A percentile compares a stretch with the other conserved stretches of the same genome.
These are phyloP conservation scores for Rubus parviflorus DNA, from an alignment of 306 rosid species.

Conservation along the genomic window DNA sequence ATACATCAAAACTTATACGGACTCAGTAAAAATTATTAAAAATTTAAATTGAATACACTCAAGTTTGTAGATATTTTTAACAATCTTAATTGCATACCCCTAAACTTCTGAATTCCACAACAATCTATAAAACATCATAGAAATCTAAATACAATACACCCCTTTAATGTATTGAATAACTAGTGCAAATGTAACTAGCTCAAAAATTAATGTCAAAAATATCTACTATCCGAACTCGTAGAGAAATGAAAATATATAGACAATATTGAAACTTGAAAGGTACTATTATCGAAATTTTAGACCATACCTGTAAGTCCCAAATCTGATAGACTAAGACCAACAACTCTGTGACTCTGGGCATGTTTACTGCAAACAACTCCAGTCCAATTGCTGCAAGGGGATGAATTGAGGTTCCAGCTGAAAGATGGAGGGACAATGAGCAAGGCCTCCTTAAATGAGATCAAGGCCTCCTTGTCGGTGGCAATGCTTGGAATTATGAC, in stretches of 20 bases:
- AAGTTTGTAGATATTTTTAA: no score
- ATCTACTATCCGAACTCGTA: no score
- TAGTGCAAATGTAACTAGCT: no score
- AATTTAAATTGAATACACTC: no score
- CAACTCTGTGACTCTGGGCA: slow-evolving; percentile 39
- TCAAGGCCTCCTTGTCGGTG: slow-evolving; percentile 61
- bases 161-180: no score
- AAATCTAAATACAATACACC: no score
- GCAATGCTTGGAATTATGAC: slow-evolving; percentile 33
- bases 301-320: slow-evolving; percentile 27
- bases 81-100: no score
- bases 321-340: slow-evolving; percentile 48
- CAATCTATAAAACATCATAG: no score
- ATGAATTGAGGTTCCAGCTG: slow-evolving; percentile 41
- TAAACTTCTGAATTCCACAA: no score
- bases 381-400: slow-evolving; percentile 62
- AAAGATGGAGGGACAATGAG: slow-evolving; percentile 33
- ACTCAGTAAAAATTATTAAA: no score
- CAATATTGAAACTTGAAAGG: not conserved
- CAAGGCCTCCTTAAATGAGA: slow-evolving; percentile 43
- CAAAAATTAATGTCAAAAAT: no score
- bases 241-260: not conserved
- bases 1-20: no score
- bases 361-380: slow-evolving; percentile 49
- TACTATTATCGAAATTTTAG: not conserved